Evolutionary conservation across 2,329 filamentous ascomycete species (phyloP), one percentile per base, ranked within the genome.

Genomic region (Beauveria asiatica): DNA sequence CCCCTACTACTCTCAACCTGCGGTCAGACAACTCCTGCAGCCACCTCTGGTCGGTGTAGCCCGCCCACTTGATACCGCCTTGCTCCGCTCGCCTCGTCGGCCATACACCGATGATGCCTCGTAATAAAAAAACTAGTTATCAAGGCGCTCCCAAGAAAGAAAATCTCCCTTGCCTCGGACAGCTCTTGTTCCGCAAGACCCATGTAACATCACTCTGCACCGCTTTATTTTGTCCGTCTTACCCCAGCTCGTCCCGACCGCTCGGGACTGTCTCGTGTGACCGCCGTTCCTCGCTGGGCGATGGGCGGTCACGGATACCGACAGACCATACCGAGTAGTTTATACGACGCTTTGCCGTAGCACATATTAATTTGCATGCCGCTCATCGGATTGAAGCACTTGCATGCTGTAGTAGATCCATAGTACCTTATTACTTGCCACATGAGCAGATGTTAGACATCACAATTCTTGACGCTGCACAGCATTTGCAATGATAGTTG

Each of bases 191-290:
- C 2, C 33, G 33, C 33, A 37, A 37, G 33, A 13, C 13, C 33
- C 33, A 16, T 37, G 33, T 37, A 37, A 37, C 16, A 37, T 37
- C 33, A 37, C 33, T 16, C 13, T 16, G 33, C 33, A 51, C 21
- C 37, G 17, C 51, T 27, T 37, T 5, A 5, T 41, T 11, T 13
- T 25, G 17, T 39, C 45, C 27, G 55, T 58, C 56, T 42, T 30
- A 58, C 56, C 46, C 45, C 56, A 51, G 37, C 46, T 51, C 46
- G 46, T 58, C 25, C 56, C 56, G 46, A 51, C 45, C 46, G 56
- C 56, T 27, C 23, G 56, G 56, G 49, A 58, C 45, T 17, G 42
- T 48, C 41, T 21, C 13, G n/a, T 11, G 25, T 9, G 25, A 37
- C 41, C 30, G 27, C 10, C 16, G 50, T 25, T n/a, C 7, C 7